These are phyloP conservation scores for Canariomyces notabilis DNA, from an alignment of 2,329 filamentous ascomycete genomes.

Conservation along the genomic window DNA sequence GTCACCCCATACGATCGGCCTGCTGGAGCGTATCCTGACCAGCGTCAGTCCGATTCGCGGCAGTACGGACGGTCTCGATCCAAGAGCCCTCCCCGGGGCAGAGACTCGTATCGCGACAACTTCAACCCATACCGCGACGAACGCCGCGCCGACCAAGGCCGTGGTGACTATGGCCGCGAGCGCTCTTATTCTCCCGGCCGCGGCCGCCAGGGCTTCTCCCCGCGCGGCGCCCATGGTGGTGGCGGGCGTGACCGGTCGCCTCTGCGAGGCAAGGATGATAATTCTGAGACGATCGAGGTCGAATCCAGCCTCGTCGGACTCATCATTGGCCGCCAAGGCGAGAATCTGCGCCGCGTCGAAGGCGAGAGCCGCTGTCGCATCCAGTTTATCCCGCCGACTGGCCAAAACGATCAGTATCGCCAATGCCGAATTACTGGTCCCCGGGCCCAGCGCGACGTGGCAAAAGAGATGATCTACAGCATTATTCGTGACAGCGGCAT, in stretches of 20 bases:
- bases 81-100: constrained; percentile 67
- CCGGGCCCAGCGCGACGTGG: constrained; percentile 65
- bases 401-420: constrained; percentile 65
- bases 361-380: constrained; percentile 76
- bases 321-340: constrained; percentile 85
- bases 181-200: constrained; percentile 62
- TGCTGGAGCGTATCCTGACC: constrained; percentile 38
- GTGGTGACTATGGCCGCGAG: constrained; percentile 56
- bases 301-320: constrained; percentile 82
- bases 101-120: constrained; percentile 68
- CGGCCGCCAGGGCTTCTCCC: constrained; percentile 52
- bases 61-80: constrained; percentile 64
- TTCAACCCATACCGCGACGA: constrained; percentile 84
- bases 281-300: constrained; percentile 76
- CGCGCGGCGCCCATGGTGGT: constrained; percentile 45
- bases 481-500: constrained; percentile 84
- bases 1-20: constrained; percentile 58
- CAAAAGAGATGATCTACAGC: constrained; percentile 76
- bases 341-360: constrained; percentile 83
- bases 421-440: constrained; percentile 82
- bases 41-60: constrained; percentile 45
- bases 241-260: constrained; percentile 64
- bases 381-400: constrained; percentile 76
- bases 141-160: constrained; percentile 63
- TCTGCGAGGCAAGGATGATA: constrained; percentile 65